phyloP scores from a whole-genome alignment of 208 protist genomes.

The Acanthamoeba triangularis region DNA sequence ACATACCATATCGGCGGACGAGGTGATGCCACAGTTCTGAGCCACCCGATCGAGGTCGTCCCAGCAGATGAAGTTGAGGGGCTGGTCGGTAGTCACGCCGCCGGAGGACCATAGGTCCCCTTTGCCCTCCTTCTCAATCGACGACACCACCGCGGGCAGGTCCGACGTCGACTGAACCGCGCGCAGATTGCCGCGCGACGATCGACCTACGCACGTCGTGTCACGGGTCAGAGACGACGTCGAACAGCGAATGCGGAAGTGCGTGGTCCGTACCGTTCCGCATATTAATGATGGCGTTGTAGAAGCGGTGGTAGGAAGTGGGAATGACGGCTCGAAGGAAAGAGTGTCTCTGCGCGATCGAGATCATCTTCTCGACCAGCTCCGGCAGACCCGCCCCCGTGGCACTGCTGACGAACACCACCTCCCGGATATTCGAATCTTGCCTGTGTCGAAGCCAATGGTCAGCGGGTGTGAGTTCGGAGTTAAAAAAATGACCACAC shows the following conservation, averaged over 20 bases:
- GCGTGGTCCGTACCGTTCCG: not conserved
- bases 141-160: not conserved
- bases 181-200: not conserved
- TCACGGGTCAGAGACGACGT: not conserved
- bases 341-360: conserved; percentile 16
- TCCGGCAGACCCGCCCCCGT: conserved; percentile 57
- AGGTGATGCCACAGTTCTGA: conserved; percentile 17
- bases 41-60: conserved; percentile 15
- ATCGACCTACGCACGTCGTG: not conserved
- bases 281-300: conserved; percentile 54
- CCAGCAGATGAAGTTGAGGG: conserved; percentile 54
- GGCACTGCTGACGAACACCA: conserved; percentile 59
- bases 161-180: conserved; percentile 7
- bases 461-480: not conserved
- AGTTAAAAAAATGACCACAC: not conserved
- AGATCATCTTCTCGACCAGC: conserved; percentile 40
- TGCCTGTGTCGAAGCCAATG: not conserved
- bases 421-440: conserved; percentile 33
- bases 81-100: not conserved
- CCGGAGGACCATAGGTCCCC: conserved; percentile 38
- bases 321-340: conserved; percentile 53
- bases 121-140: not conserved
- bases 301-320: conserved; percentile 60
- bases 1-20: not conserved
- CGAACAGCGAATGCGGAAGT: not conserved